Percentiles rank a stretch among this genome's conserved stretches.
phyloP scores from a whole-genome alignment of 148 eudicot species.

The Rhododendron ferrugineum region DNA sequence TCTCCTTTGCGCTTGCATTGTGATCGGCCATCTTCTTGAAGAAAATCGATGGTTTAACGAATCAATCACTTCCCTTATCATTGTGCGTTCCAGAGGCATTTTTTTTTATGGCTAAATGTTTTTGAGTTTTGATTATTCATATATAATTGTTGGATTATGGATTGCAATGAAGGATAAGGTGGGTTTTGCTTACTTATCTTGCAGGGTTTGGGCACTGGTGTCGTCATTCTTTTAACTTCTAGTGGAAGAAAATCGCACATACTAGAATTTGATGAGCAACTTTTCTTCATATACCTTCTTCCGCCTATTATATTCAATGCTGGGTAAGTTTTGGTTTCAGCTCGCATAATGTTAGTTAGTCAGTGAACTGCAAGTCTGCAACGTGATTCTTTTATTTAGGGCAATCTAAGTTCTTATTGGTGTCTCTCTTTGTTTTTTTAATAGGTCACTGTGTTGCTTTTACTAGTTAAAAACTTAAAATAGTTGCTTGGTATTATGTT shows the following conservation, averaged over 20 bases:
- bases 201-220: slow-evolving; percentile 51
- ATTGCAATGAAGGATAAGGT: not conserved
- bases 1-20: slow-evolving; percentile 37
- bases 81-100: slow-evolving; percentile 19
- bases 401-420: not conserved
- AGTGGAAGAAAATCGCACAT: slow-evolving; percentile 35
- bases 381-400: not conserved
- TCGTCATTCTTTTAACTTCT: slow-evolving; percentile 23
- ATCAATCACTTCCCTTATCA: slow-evolving; percentile 29
- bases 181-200: not conserved
- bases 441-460: not conserved
- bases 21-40: slow-evolving; percentile 37
- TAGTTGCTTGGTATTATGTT: not conserved
- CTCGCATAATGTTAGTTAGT: not conserved
- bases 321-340: slow-evolving; percentile 34
- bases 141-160: not conserved
- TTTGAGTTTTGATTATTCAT: too few relatives aligned
- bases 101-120: not conserved
- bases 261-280: slow-evolving; percentile 45
- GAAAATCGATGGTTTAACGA: slow-evolving; percentile 38
- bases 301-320: slow-evolving; percentile 80
- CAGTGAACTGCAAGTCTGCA: not conserved
- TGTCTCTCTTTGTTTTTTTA: not conserved
- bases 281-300: slow-evolving; percentile 59
- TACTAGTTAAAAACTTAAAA: not conserved